Percentiles rank a stretch among this genome's conserved stretches.
phyloP scores from a whole-genome alignment of 2,329 filamentous ascomycete genomes.

The Knufia fluminis region DNA sequence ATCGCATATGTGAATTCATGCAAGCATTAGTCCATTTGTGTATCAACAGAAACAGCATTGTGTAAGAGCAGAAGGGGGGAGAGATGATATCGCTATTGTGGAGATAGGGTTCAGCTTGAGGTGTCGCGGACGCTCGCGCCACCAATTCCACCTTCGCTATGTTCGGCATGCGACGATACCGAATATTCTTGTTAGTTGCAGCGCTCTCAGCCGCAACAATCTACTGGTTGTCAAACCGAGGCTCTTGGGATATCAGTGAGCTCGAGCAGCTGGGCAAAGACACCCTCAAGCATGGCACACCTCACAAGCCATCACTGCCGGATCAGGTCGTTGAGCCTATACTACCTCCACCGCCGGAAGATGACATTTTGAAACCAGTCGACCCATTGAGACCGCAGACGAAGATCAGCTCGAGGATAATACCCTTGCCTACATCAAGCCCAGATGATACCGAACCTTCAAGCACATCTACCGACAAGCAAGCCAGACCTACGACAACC shows the following conservation, averaged over 20 bases:
- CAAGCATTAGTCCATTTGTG: neutral
- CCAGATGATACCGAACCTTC: neutral
- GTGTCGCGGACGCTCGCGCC: neutral
- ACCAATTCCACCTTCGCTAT: conserved; percentile 25
- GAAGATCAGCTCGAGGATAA: neutral
- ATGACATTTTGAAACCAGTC: conserved; percentile 9
- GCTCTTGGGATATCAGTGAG: conserved; percentile 27
- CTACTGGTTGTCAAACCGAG: conserved; percentile 43
- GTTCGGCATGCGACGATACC: conserved; percentile 42
- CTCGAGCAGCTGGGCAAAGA: conserved; percentile 10
- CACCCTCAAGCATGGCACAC: conserved; percentile 9
- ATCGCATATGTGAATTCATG: too few species aligned
- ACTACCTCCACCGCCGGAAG: neutral
- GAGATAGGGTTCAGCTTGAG: neutral
- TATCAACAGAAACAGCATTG: neutral
- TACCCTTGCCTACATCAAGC: neutral
- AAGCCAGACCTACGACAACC: conserved; percentile 11
- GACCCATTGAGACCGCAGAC: neutral
- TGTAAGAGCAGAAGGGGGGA: neutral
- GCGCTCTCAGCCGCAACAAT: conserved; percentile 36
- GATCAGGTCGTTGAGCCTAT: conserved; percentile 8
- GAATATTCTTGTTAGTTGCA: conserved; percentile 38
- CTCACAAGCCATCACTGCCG: conserved; percentile 2
- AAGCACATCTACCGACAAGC: neutral
- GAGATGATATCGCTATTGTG: neutral